Evolutionary conservation across 345 rosid genomes (phyloP).

Genomic region (Eutrema japonicum): DNA sequence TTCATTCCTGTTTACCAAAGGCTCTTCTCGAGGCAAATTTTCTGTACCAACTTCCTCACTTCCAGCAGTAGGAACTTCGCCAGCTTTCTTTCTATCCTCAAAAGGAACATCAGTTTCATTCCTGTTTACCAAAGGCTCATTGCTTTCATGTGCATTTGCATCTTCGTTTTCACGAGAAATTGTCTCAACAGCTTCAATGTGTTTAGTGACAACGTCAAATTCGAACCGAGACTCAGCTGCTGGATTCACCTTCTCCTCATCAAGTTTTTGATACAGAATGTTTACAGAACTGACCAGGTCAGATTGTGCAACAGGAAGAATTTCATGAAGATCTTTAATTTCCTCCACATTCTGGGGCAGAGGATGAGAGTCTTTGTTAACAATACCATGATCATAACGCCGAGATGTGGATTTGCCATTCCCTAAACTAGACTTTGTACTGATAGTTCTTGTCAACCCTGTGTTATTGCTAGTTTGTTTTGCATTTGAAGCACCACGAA

Average conservation of each 20-base stretch:
- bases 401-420: conserved; percentile 47
- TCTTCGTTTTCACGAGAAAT: conserved; percentile 41
- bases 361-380: conserved; percentile 41
- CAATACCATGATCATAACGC: conserved; percentile 52
- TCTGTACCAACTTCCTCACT: conserved; percentile 43
- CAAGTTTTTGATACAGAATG: conserved; percentile 52
- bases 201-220: conserved; percentile 46
- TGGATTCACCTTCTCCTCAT: conserved; percentile 57
- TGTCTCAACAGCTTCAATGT: conserved; percentile 47
- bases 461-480: conserved; percentile 47
- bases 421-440: conserved; percentile 44
- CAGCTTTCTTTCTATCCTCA: conserved; percentile 42
- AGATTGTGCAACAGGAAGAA: conserved; percentile 57
- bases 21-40: conserved; percentile 45
- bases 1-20: conserved; percentile 18
- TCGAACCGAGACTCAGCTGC: conserved; percentile 49
- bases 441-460: conserved; percentile 43
- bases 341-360: conserved; percentile 52
- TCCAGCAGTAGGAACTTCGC: conserved; percentile 36
- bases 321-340: conserved; percentile 81
- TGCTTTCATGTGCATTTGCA: conserved; percentile 49
- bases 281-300: conserved; percentile 50
- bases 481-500: conserved; percentile 42
- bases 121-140: conserved; percentile 50
- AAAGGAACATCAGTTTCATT: conserved; percentile 27